Evolutionary conservation across 305 asterid genomes (phyloP).

Genomic region (Fraxinus ornus): DNA sequence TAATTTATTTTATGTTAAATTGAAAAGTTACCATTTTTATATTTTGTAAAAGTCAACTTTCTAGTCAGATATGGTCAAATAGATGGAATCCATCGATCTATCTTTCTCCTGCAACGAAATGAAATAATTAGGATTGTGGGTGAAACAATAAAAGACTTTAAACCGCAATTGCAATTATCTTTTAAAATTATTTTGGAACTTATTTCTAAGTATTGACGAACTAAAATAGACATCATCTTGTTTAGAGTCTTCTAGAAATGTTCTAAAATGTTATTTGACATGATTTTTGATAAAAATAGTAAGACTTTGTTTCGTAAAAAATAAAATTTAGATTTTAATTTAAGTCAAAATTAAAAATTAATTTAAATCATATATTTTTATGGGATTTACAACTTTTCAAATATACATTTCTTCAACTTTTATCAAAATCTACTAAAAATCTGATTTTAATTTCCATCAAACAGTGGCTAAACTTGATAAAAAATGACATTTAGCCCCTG

Average conservation of each 20-base stretch:
- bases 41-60: not conserved
- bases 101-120: not conserved
- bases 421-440: too few relatives aligned
- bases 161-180: not conserved
- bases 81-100: too few relatives aligned
- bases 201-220: not conserved
- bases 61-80: not conserved
- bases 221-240: not conserved
- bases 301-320: too few relatives aligned
- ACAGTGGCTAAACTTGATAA: too few relatives aligned
- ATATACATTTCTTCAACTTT: too few relatives aligned
- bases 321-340: too few relatives aligned
- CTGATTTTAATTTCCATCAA: too few relatives aligned
- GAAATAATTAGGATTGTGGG: not conserved
- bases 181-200: too few relatives aligned
- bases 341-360: too few relatives aligned
- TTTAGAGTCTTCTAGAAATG: not conserved
- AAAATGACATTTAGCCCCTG: too few relatives aligned
- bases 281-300: not conserved
- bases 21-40: not conserved
- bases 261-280: not conserved
- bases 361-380: too few relatives aligned
- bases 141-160: not conserved
- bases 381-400: too few relatives aligned
- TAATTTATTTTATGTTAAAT: not conserved